Conservation (phyloP, 2,329 filamentous ascomycete species). For the Didymosphaeria variabile region DNA sequence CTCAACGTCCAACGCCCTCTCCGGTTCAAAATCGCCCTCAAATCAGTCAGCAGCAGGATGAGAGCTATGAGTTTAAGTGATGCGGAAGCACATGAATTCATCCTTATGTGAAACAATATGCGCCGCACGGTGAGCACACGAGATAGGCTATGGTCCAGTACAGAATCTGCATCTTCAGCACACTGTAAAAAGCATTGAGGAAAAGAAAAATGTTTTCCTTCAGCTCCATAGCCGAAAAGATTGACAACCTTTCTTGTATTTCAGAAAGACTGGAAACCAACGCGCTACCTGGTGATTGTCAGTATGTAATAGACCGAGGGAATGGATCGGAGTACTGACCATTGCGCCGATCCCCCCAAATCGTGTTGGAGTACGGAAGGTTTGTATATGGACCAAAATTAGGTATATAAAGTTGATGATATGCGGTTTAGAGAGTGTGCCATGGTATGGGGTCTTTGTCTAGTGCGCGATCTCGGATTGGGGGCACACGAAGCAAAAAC, state of each 20-base stretch:
- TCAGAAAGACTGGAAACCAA: background rate
- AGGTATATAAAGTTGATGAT: background rate
- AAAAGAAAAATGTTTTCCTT: slow-evolving; percentile 24
- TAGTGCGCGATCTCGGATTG: too few species aligned
- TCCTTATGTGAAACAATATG: background rate
- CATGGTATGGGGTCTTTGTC: too few species aligned
- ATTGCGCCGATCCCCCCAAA: background rate
- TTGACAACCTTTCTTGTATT: background rate
- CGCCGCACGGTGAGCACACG: too few species aligned
- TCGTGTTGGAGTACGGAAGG: background rate
- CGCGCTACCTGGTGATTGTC: background rate
- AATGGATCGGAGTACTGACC: slow-evolving; percentile 8
- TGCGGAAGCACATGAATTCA: too few species aligned
- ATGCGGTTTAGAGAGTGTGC: too few species aligned
- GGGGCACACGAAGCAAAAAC: background rate
- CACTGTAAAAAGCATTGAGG: slow-evolving; percentile 5
- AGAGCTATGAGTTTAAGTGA: too few species aligned
- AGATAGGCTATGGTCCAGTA: too few species aligned
- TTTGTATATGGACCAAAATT: accelerated
- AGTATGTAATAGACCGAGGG: background rate
- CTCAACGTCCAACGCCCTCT: too few species aligned
- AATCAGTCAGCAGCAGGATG: too few species aligned
- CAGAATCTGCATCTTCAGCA: too few species aligned
- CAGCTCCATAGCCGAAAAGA: too few species aligned
- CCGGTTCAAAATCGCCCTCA: too few species aligned